Percentiles rank a stretch among this genome's conserved stretches.
phyloP scores from a whole-genome alignment of 73 alveolate genomes.

The Tetrahymena malaccensis region DNA sequence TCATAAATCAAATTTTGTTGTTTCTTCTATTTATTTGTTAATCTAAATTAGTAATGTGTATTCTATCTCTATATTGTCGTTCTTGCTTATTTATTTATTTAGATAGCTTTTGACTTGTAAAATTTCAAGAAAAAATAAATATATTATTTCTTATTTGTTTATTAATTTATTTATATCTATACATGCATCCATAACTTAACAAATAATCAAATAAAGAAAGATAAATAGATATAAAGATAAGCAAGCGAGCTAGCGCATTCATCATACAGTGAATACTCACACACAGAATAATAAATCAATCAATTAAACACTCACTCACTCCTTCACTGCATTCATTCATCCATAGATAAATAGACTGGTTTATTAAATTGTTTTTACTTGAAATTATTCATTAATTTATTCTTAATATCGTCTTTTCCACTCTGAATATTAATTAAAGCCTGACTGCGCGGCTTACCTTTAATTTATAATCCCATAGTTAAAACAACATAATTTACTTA shows the following conservation, averaged over 20 bases:
- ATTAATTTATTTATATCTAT: background rate
- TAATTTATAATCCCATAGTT: background rate
- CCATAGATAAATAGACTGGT: background rate
- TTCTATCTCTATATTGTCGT: background rate
- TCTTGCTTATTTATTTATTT: background rate
- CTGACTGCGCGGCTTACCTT: background rate
- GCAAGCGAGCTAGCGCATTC: background rate
- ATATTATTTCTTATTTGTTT: background rate
- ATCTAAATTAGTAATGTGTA: background rate
- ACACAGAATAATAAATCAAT: too few species aligned
- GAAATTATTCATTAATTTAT: background rate
- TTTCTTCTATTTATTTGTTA: background rate
- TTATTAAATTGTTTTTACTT: too few species aligned
- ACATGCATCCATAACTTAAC: background rate
- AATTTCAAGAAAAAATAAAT: background rate
- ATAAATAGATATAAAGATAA: too few species aligned
- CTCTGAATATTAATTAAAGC: background rate
- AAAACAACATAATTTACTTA: background rate
- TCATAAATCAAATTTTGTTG: slow-evolving; percentile 1
- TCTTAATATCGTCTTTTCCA: background rate
- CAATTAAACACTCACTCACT: background rate
- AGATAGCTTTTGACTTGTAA: background rate
- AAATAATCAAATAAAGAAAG: too few species aligned
- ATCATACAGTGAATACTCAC: background rate
- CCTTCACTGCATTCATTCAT: too few species aligned